Evolutionary conservation across 352 stramenopile genomes (phyloP).

Genomic region (Phytophthora multivora): DNA sequence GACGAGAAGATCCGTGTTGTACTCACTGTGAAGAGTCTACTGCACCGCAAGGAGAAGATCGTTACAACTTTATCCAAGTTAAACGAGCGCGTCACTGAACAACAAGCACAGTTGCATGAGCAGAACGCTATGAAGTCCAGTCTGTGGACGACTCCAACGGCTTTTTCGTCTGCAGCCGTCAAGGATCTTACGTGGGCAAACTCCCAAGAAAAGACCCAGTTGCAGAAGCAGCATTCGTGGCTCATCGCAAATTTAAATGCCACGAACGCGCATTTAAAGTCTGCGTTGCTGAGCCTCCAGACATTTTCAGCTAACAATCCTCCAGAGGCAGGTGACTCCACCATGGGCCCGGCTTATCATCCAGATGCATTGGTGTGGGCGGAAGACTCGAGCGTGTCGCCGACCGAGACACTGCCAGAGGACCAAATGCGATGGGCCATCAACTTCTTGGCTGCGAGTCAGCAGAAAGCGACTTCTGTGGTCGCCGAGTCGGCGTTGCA

Average conservation of each 20-base stretch:
- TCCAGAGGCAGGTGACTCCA: neutral
- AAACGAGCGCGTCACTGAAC: conserved; percentile 41
- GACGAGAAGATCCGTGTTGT: conserved; percentile 50
- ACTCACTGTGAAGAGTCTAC: conserved; percentile 55
- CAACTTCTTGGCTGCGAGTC: conserved; percentile 54
- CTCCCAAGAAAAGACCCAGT: conserved; percentile 30
- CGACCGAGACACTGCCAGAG: conserved; percentile 40
- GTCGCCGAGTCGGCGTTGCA: conserved; percentile 25
- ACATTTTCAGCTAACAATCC: conserved; percentile 32
- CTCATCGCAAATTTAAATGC: conserved; percentile 65
- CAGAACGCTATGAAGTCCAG: conserved; percentile 33
- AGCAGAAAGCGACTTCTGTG: conserved; percentile 40
- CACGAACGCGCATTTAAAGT: conserved; percentile 64
- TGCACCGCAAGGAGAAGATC: conserved; percentile 80
- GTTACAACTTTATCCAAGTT: conserved; percentile 50
- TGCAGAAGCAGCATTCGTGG: conserved; percentile 73
- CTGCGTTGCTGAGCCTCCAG: conserved; percentile 67
- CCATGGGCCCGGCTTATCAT: conserved; percentile 6
- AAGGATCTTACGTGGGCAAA: conserved; percentile 31
- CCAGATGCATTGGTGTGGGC: conserved; percentile 4
- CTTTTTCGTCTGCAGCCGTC: conserved; percentile 31
- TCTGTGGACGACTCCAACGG: conserved; percentile 28
- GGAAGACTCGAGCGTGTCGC: conserved; percentile 4
- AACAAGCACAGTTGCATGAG: conserved; percentile 21
- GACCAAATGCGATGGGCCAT: conserved; percentile 74